Evolutionary conservation across 2,329 filamentous ascomycete genomes (phyloP), one percentile per base, ranked within the genome.

Genomic region (Hypoxylon sp.): DNA sequence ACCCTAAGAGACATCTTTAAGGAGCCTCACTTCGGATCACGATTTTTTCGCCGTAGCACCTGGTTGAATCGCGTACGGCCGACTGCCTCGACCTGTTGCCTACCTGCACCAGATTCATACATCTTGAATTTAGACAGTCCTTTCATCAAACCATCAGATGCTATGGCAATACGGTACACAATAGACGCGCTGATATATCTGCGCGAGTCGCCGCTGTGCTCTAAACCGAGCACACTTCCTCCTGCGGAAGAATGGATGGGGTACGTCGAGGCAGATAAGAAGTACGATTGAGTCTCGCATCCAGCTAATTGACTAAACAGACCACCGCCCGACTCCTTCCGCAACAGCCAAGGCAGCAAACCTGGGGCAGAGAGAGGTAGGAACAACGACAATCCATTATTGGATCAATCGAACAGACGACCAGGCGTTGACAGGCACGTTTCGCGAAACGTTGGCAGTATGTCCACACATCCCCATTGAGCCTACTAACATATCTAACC

Each of bases 241-340:
- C 91, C 93, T 24, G 87, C 91, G 68, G 93, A 97, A 81, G 93
- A 97, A 83, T 98, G 94, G 94, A 97, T 97, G 93, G 93, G 95
- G 91, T 97, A 84, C 76, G 87, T 80, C 50, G 5, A 57, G 58
- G 54, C 14, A 24, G 36, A 33, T n/a, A 44, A 33, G n/a, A 40
- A 40, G 18, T 30, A 9, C 8, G n/a, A 48, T 48, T 28, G 18
- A 45, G 26, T 44, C 40, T 26, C 45, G 30, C 45, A 8, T 36
- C 38, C 12, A 30, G 54, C 63, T 70, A 44, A 67, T 50, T 56
- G 36, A 60, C 52, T 52, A 57, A 64, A 45, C 68, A 86, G 83
- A 62, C 77, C 80, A 64, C 79, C 81, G 16, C 79, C 80, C 46
- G 83, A 86, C 59, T 78, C 79, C 59, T 75, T 77, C 60, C 83